phyloP scores from a whole-genome alignment of 164 flowering plant species.

The Kalanchoe fedtschenkoi region DNA sequence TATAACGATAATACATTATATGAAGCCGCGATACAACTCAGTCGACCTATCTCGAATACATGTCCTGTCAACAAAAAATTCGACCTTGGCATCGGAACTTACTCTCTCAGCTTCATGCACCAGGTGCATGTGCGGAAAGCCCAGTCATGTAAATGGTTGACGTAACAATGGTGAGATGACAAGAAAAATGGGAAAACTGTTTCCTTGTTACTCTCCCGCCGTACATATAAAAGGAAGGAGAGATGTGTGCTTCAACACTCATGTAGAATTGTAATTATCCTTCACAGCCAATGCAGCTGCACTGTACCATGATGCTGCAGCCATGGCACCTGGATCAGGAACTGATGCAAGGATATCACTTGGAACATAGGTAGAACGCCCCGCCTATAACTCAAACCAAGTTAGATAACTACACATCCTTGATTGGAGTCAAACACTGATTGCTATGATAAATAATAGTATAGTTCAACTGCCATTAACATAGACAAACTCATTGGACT shows the following conservation, averaged over 20 bases:
- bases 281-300: conserved; percentile 85
- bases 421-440: not conserved
- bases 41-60: not conserved
- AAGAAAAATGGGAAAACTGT: conserved; percentile 13
- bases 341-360: conserved; percentile 57
- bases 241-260: conserved; percentile 6
- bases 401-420: not conserved
- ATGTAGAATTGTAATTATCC: conserved; percentile 20
- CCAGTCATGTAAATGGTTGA: conserved; percentile 4
- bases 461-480: not conserved
- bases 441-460: not conserved
- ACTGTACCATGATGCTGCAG: conserved; percentile 83
- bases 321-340: conserved; percentile 99
- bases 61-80: conserved; percentile 1
- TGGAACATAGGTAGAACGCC: conserved; percentile 74
- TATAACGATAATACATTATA: not conserved
- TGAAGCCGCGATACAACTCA: not conserved
- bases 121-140: conserved; percentile 57
- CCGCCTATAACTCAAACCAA: conserved; percentile 45
- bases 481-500: not conserved
- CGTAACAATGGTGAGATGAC: not conserved
- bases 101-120: conserved; percentile 41
- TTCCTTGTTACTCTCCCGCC: conserved; percentile 7
- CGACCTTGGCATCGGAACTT: conserved; percentile 6
- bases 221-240: conserved; percentile 5